Evolutionary conservation across 306 rosid genomes (phyloP).

Genomic region (Quercus berberidifolia): DNA sequence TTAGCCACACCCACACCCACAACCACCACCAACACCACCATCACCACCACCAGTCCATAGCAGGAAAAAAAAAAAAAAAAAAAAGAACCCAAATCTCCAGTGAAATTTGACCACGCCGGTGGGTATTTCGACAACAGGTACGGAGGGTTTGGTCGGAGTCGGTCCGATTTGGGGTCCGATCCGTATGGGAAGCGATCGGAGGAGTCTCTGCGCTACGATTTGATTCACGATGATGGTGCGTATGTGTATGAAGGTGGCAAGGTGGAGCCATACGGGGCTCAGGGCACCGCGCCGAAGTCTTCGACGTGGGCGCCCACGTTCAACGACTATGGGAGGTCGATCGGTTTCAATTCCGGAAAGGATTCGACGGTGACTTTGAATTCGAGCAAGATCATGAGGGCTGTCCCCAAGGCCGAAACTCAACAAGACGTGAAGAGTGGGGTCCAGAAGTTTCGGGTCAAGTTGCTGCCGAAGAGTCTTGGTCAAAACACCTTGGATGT

Average conservation of each 20-base stretch:
- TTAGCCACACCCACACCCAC: too few relatives aligned
- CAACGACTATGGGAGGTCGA: slow-evolving; percentile 90
- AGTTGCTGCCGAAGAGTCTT: slow-evolving; percentile 81
- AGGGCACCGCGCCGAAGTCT: slow-evolving; percentile 85
- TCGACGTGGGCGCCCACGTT: slow-evolving; percentile 54
- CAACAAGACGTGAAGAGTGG: slow-evolving; percentile 63
- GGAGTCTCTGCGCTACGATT: slow-evolving; percentile 31
- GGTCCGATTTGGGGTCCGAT: slow-evolving; percentile 59
- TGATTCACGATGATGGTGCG: slow-evolving; percentile 59
- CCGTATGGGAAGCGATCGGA: slow-evolving; percentile 50
- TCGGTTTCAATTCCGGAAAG: slow-evolving; percentile 43
- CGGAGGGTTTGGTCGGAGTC: slow-evolving; percentile 38
- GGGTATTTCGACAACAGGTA: slow-evolving; percentile 57
- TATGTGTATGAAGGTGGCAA: slow-evolving; percentile 81
- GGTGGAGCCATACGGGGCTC: slow-evolving; percentile 79
- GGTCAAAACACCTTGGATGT: slow-evolving; percentile 86
- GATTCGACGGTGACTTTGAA: slow-evolving; percentile 40
- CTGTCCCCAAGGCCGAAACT: slow-evolving; percentile 70
- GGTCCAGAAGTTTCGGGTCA: slow-evolving; percentile 82
- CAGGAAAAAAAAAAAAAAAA: too few relatives aligned
- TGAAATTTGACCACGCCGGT: slow-evolving; percentile 44
- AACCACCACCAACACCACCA: too few relatives aligned
- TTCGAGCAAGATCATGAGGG: slow-evolving; percentile 66
- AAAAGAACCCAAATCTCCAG: background rate
- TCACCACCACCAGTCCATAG: too few relatives aligned